Conservation (phyloP, 257 asterid species). For the Mitragyna speciosa region DNA sequence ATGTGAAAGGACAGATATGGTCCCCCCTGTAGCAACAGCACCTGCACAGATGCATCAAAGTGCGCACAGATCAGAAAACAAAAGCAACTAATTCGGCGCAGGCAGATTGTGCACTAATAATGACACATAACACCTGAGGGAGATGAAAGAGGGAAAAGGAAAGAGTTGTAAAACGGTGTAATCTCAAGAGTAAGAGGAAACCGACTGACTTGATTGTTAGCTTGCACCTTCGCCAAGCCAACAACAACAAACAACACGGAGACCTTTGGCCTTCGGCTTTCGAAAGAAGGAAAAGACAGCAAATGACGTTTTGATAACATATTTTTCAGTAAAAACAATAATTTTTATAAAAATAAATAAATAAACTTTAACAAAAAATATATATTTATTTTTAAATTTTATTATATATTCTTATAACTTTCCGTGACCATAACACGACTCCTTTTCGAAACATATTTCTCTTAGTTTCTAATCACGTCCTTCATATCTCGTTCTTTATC, state of each 20-base stretch:
- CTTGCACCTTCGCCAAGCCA: conserved; percentile 30
- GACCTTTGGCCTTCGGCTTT: background rate
- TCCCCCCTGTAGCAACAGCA: conserved; percentile 33
- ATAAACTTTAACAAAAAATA: no score
- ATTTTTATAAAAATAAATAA: no score
- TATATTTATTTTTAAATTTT: no score
- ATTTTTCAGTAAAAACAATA: no score
- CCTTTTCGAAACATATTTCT: conserved; percentile 3
- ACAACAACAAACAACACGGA: background rate
- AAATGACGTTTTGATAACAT: no score
- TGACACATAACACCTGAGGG: background rate
- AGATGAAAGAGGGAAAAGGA: background rate
- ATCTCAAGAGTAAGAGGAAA: background rate
- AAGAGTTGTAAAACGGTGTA: background rate
- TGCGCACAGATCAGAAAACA: conserved; percentile 25
- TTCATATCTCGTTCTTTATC: background rate
- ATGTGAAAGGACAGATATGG: conserved; percentile 17
- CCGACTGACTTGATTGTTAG: conserved; percentile 15
- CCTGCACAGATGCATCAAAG: conserved; percentile 39
- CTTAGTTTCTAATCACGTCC: background rate
- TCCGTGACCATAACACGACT: no score
- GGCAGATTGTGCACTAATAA: background rate
- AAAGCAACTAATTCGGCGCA: conserved; percentile 14
- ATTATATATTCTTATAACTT: no score
- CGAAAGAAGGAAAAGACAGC: no score